Evolutionary conservation across 176 grass and related monocot genomes (phyloP).

Genomic region (Ananas comosus): DNA sequence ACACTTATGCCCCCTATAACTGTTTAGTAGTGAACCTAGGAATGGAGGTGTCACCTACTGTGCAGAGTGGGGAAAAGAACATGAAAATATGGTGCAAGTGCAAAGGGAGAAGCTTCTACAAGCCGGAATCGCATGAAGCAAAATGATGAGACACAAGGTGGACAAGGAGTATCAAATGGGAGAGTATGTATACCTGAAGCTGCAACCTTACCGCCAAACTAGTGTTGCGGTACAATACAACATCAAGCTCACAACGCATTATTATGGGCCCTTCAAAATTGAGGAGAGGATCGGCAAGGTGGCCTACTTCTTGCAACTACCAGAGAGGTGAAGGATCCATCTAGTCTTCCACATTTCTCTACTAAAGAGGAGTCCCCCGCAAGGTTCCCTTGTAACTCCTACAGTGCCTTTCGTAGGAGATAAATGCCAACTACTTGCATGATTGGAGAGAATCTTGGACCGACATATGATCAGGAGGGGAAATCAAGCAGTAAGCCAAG

Average conservation of each 20-base stretch:
- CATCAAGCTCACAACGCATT: neutral
- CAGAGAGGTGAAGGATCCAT: neutral
- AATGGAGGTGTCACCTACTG: neutral
- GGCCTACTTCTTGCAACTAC: neutral
- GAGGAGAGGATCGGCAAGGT: neutral
- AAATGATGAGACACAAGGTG: neutral
- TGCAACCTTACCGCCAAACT: conserved; percentile 2
- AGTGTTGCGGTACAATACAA: neutral
- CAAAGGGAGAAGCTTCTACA: neutral
- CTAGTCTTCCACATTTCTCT: neutral
- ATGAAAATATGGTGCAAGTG: neutral
- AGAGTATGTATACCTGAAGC: conserved; percentile 4
- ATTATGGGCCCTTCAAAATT: neutral
- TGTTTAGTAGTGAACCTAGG: neutral
- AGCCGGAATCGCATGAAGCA: neutral
- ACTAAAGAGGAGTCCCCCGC: too few species aligned
- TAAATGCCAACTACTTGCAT: too few species aligned
- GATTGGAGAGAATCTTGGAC: too few species aligned
- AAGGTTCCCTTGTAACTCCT: too few species aligned
- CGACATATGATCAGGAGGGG: too few species aligned
- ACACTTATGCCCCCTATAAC: neutral
- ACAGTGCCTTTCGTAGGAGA: too few species aligned
- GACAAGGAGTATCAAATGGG: neutral
- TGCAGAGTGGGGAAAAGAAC: neutral
- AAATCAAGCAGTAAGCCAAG: too few species aligned